phyloP scores from a whole-genome alignment of 2,329 filamentous ascomycete genomes.

The Talaromyces sp. region DNA sequence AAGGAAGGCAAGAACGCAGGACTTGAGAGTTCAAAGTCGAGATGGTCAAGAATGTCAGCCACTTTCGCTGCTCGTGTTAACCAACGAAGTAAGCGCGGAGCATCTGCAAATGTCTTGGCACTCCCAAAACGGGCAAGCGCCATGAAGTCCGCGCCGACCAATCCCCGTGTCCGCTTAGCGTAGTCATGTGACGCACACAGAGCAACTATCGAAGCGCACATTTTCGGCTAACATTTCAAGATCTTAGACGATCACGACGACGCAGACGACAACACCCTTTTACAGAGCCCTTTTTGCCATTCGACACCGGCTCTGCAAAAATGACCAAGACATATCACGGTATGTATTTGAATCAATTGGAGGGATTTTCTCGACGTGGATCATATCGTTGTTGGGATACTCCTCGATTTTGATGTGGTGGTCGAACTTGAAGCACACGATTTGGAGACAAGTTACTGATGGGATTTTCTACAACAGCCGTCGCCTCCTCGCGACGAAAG shows the following conservation, averaged over 20 bases:
- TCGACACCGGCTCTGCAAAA: constrained; percentile 29
- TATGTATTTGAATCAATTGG: constrained; percentile 25
- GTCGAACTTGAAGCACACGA: background rate
- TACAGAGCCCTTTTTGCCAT: constrained; percentile 23
- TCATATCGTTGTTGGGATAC: background rate
- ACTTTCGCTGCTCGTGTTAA: background rate
- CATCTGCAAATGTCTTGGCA: background rate
- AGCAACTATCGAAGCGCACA: constrained; percentile 20
- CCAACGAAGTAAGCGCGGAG: background rate
- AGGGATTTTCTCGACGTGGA: constrained; percentile 15
- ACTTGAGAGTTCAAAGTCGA: background rate
- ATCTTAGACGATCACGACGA: constrained; percentile 22
- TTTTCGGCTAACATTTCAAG: constrained; percentile 27
- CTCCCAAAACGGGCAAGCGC: background rate
- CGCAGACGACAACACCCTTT: constrained; percentile 26
- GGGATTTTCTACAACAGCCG: constrained; percentile 10
- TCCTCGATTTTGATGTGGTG: background rate
- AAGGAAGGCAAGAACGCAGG: background rate
- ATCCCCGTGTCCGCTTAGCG: constrained; percentile 27
- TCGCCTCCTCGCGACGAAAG: constrained; percentile 86
- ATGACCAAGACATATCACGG: constrained; percentile 35
- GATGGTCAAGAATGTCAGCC: background rate
- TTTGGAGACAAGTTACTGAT: constrained; percentile 7
- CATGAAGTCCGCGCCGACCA: background rate
- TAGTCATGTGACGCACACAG: constrained; percentile 35